Evolutionary conservation across 2,329 filamentous ascomycete species (phyloP), one percentile per base, ranked within the genome.

Genomic region (Fusarium floridanum): DNA sequence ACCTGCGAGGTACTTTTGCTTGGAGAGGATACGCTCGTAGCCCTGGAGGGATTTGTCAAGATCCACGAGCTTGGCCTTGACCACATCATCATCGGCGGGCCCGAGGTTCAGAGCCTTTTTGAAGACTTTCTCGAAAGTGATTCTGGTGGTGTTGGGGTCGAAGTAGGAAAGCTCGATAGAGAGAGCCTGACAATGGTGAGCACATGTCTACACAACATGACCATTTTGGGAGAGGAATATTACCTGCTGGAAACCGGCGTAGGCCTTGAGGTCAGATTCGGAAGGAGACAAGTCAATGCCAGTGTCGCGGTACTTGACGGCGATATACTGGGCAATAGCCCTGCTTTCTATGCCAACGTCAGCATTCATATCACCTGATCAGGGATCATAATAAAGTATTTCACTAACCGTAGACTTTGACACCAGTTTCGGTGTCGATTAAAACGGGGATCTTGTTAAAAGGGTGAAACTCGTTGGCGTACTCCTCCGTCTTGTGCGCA

Each of bases 11-110:
- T 45, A 67, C 14, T 20, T 57, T 14, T 63, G 59, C 29, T 67
- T 67, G 11, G 65, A 50, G 8, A 67, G 48, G 37, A 67, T 64
- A n/a, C 36, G 61, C 27, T 67, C 65, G 22, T 67, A 67, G 2
- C 48, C n/a, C 9, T 53, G 20, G 1, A 67, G 20, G 2, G 48
- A 17, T 6, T 12, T 27, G 16, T 64, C 65, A 6, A 67, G 50
- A 14, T 17, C 22, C 3, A 17, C 14, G 4, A 45, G 37, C 12
- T 41, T 24, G 57, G 22, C 37, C 37, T 63, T 45, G 5, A 67
- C 24, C 36, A 56, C 41, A 0, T 12, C 65, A n/a, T 63, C 59
- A 24, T 67, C 65, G 14, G 59, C 4, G 5, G 16, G 37, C 1
- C 57, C 57, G 2, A 29, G 20, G 27, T 20, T 16, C 4, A 22